A percentile compares a stretch with the other conserved stretches of the same genome.
Evolutionary conservation across 163 green algal species (phyloP).

Genomic region (Coccomyxa subellipsoidea): DNA sequence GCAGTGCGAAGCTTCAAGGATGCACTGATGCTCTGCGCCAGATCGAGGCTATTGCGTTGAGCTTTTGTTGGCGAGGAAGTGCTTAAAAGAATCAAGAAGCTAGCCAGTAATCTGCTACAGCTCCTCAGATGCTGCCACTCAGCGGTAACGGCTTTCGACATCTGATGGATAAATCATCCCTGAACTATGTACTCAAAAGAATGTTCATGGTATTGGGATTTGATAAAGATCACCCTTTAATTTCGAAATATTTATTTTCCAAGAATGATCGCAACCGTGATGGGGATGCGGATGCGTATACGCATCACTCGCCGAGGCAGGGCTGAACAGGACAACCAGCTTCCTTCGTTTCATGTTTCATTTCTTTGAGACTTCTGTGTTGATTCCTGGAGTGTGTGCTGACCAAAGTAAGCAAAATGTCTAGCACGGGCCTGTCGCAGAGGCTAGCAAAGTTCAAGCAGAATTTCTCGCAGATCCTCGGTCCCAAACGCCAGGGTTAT

Average conservation of each 20-base stretch:
- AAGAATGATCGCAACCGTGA: too few relatives aligned
- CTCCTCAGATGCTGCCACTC: not conserved
- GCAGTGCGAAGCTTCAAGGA: not conserved
- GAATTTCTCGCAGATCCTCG: constrained; percentile 11
- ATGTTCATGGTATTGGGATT: too few relatives aligned
- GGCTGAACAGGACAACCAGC: too few relatives aligned
- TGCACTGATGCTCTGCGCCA: not conserved
- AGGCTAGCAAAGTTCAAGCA: constrained; percentile 9
- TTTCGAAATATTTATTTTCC: too few relatives aligned
- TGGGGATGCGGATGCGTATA: too few relatives aligned
- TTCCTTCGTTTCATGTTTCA: too few relatives aligned
- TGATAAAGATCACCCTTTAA: too few relatives aligned
- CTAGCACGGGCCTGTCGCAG: not conserved
- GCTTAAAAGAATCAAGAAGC: not conserved
- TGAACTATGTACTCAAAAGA: too few relatives aligned
- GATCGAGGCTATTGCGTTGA: not conserved
- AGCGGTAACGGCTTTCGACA: not conserved
- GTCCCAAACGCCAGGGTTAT: constrained; percentile 39
- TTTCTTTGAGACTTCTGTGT: too few relatives aligned
- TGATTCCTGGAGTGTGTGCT: not conserved
- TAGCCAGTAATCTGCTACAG: not conserved
- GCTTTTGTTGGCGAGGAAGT: not conserved
- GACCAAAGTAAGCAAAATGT: not conserved
- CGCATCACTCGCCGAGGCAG: too few relatives aligned
- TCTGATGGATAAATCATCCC: not conserved